phyloP scores from a whole-genome alignment of 768 basidiomycete genomes.

The Fibroporia radiculosa region DNA sequence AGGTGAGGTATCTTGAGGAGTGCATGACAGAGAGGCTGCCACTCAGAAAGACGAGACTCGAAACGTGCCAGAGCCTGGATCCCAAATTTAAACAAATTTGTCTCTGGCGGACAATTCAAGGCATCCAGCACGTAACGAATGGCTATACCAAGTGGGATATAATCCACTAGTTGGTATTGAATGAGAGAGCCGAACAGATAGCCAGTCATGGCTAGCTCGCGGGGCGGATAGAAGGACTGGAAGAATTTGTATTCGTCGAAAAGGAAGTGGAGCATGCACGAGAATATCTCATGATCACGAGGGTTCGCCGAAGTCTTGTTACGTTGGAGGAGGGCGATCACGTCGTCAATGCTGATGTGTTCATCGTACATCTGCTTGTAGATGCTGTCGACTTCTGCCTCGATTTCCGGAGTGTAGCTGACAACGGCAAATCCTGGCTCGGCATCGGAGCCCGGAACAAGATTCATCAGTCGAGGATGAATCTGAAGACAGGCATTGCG shows the following conservation, averaged over 20 bases:
- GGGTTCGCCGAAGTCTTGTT: constrained; percentile 77
- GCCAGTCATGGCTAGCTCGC: constrained; percentile 93
- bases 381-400: constrained; percentile 88
- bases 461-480: constrained; percentile 92
- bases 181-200: constrained; percentile 95
- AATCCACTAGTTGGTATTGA: constrained; percentile 87
- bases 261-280: constrained; percentile 99
- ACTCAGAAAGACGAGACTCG: constrained; percentile 80
- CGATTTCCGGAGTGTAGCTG: constrained; percentile 81
- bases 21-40: constrained; percentile 88
- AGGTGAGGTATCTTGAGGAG: constrained; percentile 83
- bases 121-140: constrained; percentile 96
- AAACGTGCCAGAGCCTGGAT: constrained; percentile 85
- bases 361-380: constrained; percentile 99
- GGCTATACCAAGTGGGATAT: constrained; percentile 91
- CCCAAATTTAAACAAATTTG: constrained; percentile 93
- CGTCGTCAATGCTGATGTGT: constrained; percentile 89
- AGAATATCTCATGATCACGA: constrained; percentile 92
- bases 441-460: constrained; percentile 75
- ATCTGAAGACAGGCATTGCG: constrained; percentile 91
- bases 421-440: constrained; percentile 91
- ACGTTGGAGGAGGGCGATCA: constrained; percentile 80
- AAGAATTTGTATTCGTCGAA: constrained; percentile 99
- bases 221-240: constrained; percentile 89
- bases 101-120: constrained; percentile 81